Evolutionary conservation across 306 rosid genomes (phyloP).

Genomic region (Cicer bijugum): DNA sequence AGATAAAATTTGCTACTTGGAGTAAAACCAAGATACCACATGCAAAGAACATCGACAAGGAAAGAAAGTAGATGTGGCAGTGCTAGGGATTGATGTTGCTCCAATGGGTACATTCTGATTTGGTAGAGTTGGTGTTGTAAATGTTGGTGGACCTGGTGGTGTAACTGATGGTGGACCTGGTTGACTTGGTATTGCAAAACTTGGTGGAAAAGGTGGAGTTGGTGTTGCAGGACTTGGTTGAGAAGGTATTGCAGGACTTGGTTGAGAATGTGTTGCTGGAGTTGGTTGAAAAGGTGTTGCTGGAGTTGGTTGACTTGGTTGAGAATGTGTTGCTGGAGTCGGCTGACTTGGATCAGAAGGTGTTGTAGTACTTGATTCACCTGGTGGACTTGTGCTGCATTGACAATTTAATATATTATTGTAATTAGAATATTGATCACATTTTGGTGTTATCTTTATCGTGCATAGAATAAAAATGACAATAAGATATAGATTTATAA

Average conservation of each 20-base stretch:
- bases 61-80: constrained; percentile 55
- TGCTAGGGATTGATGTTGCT: constrained; percentile 60
- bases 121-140: too few relatives aligned
- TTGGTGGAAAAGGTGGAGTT: constrained; percentile 11
- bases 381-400: constrained; percentile 62
- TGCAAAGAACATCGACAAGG: constrained; percentile 48
- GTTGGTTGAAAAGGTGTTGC: constrained; percentile 12
- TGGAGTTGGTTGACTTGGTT: neutral
- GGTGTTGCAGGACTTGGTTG: constrained; percentile 29
- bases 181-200: too few relatives aligned
- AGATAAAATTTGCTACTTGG: constrained; percentile 53
- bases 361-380: constrained; percentile 44
- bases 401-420: neutral
- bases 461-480: constrained; percentile 18
- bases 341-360: neutral
- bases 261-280: constrained; percentile 15
- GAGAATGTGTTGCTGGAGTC: too few relatives aligned
- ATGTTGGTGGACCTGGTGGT: too few relatives aligned
- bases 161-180: too few relatives aligned
- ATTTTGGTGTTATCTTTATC: constrained; percentile 3
- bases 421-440: constrained; percentile 41
- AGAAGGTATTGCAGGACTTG: too few relatives aligned
- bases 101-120: too few relatives aligned
- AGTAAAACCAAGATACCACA: constrained; percentile 56
- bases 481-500: neutral